Conservation (phyloP, 345 rosid genomes). For the Eucalyptus dawsonii region DNA sequence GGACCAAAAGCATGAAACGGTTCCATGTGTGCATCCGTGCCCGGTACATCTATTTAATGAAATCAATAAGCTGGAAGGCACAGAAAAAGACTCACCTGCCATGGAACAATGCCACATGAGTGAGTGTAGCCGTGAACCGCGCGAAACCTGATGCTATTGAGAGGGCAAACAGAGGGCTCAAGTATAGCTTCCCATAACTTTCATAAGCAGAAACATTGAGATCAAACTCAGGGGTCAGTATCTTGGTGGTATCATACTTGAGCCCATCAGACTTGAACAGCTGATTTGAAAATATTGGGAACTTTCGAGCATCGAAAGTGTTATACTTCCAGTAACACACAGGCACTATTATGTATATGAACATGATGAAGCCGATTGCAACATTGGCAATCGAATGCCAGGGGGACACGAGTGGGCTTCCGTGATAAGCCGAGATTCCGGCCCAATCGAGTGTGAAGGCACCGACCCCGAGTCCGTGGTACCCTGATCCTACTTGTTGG, state of each 20-base stretch:
- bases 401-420: slow-evolving; percentile 82
- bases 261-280: slow-evolving; percentile 60
- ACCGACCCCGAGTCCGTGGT: slow-evolving; percentile 83
- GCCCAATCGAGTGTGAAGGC: slow-evolving; percentile 97
- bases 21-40: neutral
- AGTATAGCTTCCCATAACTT: slow-evolving; percentile 76
- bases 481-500: slow-evolving; percentile 90
- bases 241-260: slow-evolving; percentile 71
- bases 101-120: slow-evolving; percentile 87
- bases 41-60: neutral
- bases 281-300: slow-evolving; percentile 82
- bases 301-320: slow-evolving; percentile 72
- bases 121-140: slow-evolving; percentile 78
- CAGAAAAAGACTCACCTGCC: slow-evolving; percentile 38
- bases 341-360: slow-evolving; percentile 76
- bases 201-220: slow-evolving; percentile 59
- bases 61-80: neutral
- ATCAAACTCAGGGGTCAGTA: slow-evolving; percentile 62
- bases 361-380: slow-evolving; percentile 75
- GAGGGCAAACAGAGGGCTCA: slow-evolving; percentile 86
- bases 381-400: slow-evolving; percentile 81
- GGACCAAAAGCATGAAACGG: neutral
- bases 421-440: slow-evolving; percentile 84
- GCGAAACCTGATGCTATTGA: slow-evolving; percentile 91
- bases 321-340: slow-evolving; percentile 85